phyloP scores from a whole-genome alignment of 192 early-diverging fungal genomes.

The Bifiguratus adelaidae region DNA sequence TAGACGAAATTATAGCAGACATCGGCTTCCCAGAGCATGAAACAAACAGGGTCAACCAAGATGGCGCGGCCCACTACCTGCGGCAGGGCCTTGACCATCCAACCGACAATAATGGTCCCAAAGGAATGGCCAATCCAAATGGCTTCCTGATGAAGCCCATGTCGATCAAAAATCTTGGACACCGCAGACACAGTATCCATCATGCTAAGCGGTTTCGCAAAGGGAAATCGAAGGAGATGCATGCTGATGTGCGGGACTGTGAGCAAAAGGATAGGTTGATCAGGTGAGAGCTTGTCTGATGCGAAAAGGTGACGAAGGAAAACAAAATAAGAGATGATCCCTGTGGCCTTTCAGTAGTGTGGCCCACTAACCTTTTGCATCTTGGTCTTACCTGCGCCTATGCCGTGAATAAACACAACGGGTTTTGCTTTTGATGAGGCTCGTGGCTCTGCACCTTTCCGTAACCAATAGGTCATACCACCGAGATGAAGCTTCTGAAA shows the following conservation, averaged over 20 bases:
- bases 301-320: conserved; percentile 2
- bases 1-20: conserved; percentile 12
- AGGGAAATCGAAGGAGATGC: background rate
- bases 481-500: background rate
- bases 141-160: background rate
- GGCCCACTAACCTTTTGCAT: background rate
- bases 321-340: background rate
- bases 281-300: background rate
- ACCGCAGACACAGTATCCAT: background rate
- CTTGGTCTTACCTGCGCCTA: conserved; percentile 1
- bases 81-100: conserved; percentile 3
- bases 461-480: conserved; percentile 17
- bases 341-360: background rate
- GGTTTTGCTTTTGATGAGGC: conserved; percentile 8
- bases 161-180: background rate
- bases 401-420: conserved; percentile 13
- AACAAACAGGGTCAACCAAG: conserved; percentile 9
- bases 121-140: conserved; percentile 3
- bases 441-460: conserved; percentile 1
- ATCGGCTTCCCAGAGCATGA: conserved; percentile 6
- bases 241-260: conserved; percentile 7
- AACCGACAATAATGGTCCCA: conserved; percentile 7
- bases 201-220: background rate
- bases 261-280: conserved; percentile 3
- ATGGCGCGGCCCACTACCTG: background rate